These are phyloP conservation scores for Lathyrus aphaca DNA, from an alignment of 306 rosid species.

Conservation along the genomic window DNA sequence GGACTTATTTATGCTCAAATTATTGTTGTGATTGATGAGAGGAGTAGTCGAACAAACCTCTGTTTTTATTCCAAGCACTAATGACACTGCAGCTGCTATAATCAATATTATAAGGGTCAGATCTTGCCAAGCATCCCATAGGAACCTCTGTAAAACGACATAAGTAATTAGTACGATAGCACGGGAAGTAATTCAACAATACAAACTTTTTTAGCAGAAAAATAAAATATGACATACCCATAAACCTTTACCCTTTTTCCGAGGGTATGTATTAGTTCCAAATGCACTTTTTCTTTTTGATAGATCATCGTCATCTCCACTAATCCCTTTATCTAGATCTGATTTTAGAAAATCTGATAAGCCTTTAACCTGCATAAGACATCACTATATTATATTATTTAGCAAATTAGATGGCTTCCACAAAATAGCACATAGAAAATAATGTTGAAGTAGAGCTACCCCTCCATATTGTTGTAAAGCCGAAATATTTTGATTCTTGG, in stretches of 20 bases:
- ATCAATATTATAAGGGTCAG: constrained; percentile 87
- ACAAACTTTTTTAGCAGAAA: constrained; percentile 1
- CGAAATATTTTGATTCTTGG: constrained; percentile 63
- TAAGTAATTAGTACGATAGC: constrained; percentile 16
- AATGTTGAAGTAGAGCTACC: constrained; percentile 50
- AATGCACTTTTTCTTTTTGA: constrained; percentile 61
- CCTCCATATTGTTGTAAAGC: constrained; percentile 77
- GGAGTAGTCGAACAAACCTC: constrained; percentile 56
- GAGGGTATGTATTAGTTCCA: constrained; percentile 96
- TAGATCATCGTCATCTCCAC: constrained; percentile 64
- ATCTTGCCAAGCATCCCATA: constrained; percentile 99
- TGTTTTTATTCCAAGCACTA: constrained; percentile 84
- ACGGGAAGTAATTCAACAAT: constrained; percentile 23
- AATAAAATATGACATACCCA: constrained; percentile 50
- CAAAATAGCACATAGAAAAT: neutral
- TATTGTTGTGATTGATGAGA: constrained; percentile 31
- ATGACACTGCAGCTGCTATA: constrained; percentile 82
- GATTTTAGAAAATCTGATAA: constrained; percentile 64
- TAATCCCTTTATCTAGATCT: constrained; percentile 66
- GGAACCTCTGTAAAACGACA: constrained; percentile 69
- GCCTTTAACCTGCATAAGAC: constrained; percentile 70
- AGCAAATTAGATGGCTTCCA: constrained; percentile 12
- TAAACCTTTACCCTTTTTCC: constrained; percentile 86
- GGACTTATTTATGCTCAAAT: constrained; percentile 19
- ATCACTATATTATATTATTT: constrained; percentile 12